Evolutionary conservation across 73 alveolate genomes (phyloP).

Genomic region (Stentor coeruleus): DNA sequence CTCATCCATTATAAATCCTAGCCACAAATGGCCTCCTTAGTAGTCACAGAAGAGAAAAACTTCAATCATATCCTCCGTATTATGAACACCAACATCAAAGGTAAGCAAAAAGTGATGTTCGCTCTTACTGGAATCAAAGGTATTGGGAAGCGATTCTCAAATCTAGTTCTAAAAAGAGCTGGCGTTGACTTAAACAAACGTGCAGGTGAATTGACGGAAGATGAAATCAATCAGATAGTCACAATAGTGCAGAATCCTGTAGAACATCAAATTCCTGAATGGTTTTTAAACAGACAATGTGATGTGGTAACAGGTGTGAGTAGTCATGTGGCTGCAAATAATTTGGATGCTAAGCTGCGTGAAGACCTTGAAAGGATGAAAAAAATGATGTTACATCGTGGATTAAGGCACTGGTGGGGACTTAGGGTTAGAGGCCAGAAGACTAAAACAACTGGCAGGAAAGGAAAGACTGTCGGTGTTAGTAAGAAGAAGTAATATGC

Average conservation of each 20-base stretch:
- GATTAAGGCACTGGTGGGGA: constrained; percentile 96
- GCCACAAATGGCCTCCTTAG: constrained; percentile 42
- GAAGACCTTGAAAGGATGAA: constrained; percentile 99
- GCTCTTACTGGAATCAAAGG: constrained; percentile 98
- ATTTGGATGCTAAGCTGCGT: constrained; percentile 91
- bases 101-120: constrained; percentile 93
- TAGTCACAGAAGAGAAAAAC: constrained; percentile 67
- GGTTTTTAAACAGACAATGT: constrained; percentile 97
- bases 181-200: constrained; percentile 83
- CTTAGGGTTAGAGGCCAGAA: constrained; percentile 98
- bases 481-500: constrained; percentile 95
- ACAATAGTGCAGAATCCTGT: constrained; percentile 93
- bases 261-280: constrained; percentile 94
- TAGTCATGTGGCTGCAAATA: constrained; percentile 88
- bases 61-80: constrained; percentile 95
- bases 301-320: constrained; percentile 84
- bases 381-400: constrained; percentile 96
- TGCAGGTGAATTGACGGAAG: constrained; percentile 98
- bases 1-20: not conserved
- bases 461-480: constrained; percentile 98
- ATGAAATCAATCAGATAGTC: constrained; percentile 93
- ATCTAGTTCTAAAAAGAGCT: constrained; percentile 78
- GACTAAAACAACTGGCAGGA: constrained; percentile 99
- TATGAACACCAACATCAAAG: constrained; percentile 98
- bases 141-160: constrained; percentile 96